Percentiles rank a stretch among this genome's conserved stretches.
These are phyloP conservation scores for Macrocystidia cucumis DNA, from an alignment of 1,284 basidiomycete species.

Conservation along the genomic window DNA sequence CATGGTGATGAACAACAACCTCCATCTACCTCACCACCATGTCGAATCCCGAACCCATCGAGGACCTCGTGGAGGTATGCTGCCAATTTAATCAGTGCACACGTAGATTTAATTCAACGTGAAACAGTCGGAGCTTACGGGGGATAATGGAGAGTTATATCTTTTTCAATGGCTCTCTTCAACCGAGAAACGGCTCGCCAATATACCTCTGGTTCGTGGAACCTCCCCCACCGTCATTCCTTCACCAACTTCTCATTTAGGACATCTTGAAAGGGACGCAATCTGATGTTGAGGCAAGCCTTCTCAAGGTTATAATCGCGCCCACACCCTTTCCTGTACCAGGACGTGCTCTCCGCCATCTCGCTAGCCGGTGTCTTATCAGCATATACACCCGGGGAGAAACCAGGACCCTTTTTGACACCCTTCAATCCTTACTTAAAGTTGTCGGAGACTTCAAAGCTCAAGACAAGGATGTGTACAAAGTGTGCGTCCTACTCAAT, in stretches of 20 bases:
- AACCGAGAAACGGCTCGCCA: constrained; percentile 51
- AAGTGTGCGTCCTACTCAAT: constrained; percentile 49
- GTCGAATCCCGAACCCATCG: no score
- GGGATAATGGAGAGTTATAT: constrained; percentile 76
- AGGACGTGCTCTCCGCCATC: constrained; percentile 78
- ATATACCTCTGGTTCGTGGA: constrained; percentile 38
- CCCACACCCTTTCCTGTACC: constrained; percentile 65
- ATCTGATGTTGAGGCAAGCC: constrained; percentile 46
- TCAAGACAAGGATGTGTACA: constrained; percentile 50
- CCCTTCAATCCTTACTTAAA: constrained; percentile 74
- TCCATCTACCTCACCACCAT: no score
- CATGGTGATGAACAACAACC: no score
- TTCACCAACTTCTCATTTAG: constrained; percentile 25
- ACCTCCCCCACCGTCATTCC: constrained; percentile 2
- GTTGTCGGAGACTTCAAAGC: constrained; percentile 68
- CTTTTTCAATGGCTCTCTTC: constrained; percentile 76
- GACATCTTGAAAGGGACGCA: constrained; percentile 61
- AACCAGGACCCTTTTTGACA: constrained; percentile 81
- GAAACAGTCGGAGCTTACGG: constrained; percentile 56
- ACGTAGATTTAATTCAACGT: neutral
- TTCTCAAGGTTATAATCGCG: constrained; percentile 59
- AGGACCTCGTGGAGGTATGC: constrained; percentile 10
- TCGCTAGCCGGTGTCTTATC: constrained; percentile 75
- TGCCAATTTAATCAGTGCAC: neutral
- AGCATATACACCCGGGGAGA: constrained; percentile 79